Evolutionary conservation across 2,329 filamentous ascomycete genomes (phyloP), one percentile per base, ranked within the genome.

Genomic region (Diaporthe australafricana): DNA sequence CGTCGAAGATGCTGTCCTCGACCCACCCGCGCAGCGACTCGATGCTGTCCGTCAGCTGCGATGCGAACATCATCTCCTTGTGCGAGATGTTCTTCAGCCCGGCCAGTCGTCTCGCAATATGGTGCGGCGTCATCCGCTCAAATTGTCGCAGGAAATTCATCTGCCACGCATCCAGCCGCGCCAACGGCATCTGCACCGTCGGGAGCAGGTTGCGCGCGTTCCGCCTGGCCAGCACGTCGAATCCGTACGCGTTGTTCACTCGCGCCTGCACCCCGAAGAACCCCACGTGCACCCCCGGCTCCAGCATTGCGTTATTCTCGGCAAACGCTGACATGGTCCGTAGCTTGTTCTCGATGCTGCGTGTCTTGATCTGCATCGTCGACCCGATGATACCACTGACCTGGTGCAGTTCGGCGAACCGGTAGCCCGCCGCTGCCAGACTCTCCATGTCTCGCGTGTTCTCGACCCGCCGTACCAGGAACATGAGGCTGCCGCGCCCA

Each of bases 401-500:
- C 73, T 94, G 90, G 70, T 87, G 87, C 16, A 91, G 82, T 42
- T 89, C 87, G 2, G 93, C 93, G 77, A 97, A 97, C n/a, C 93
- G 89, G 80, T 91, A 97, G 1, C 95, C 94, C 14, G 88, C 84
- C 1, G 93, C 90, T 74, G 92, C 88, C 17, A 97, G 86, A 35
- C 87, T 87, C 66, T 89, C 86, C 0, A 88, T 86, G 45, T 95
- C 93, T 0, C 87, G 83, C 42, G 85, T 84, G 42, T 82, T 84
- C 42, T 86, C 84, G 1, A 93, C 85, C 53, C 87, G 87, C 14
- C 91, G 92, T 7, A 95, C 92, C 12, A 97, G 87, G 76, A 97
- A 95, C 79, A 98, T 89, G 56, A 97, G 86, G 68, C 95, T 94
- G 0, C 95, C 94, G 72, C 90, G 91, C 5, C 92, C 92, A 47